Evolutionary conservation across 2,329 filamentous ascomycete species (phyloP), one percentile per base, ranked within the genome.

Genomic region (Aspergillus ochraceus): DNA sequence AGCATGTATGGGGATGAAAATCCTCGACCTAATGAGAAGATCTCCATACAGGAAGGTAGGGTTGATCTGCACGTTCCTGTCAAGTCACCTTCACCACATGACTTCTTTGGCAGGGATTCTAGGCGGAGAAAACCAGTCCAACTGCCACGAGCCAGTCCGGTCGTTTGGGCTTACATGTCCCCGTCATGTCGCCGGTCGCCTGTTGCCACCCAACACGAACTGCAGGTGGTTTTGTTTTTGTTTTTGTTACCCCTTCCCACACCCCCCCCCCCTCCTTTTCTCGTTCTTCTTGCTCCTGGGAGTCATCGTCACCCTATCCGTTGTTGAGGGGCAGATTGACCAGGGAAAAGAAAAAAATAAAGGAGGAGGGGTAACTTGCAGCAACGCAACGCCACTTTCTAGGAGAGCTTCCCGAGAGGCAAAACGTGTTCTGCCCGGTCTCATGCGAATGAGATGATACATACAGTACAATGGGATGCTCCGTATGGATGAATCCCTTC

Each of bases 141-240:
- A 47, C n/a, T 14, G n/a, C 45, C n/a, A 49, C 8, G 36, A 55
- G 47, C 14, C 42, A 11, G 12, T 49, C 24, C 26, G 5, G 24
- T 49, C n/a, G 29, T 19, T 49, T 49, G 11, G 36, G 36, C 11
- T 49, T 19, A 47, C 45, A 47, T 47, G 42, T 46, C 19, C 17
- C 42, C 8, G 32, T 36, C 11, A 11, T 14, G 36, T 24, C 9
- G 42, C 30, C 8, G 26, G 17, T 49, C 46, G 45, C 11, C 12
- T 36, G 30, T 49, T 36, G 53, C 45, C 53, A 55, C 53, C 46
- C n/a, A 20, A 55, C 46, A 55, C 45, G 53, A 55, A 19, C 17
- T 11, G 51, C 17, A 39, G 22, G 36, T 17, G 17, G 14, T 42
- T 42, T 42, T n/a, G 14, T n/a, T 49, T 49, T 4, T n/a, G 19